Evolutionary conservation across 2,329 filamentous ascomycete species (phyloP).

Genomic region (Fusarium domesticum): DNA sequence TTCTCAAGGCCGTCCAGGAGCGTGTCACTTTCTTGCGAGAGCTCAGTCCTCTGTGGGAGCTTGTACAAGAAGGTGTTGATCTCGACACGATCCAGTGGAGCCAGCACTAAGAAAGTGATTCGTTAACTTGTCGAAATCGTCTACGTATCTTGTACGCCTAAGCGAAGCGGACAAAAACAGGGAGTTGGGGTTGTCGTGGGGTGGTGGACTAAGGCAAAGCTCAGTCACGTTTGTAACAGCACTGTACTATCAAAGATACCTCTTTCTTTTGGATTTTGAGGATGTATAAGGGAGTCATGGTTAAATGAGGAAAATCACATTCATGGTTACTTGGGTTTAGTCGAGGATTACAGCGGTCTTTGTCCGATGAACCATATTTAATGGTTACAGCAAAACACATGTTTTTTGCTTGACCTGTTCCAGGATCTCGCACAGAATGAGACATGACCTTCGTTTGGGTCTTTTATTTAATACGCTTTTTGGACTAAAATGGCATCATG

Average conservation of each 20-base stretch:
- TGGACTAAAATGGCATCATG: slow-evolving; percentile 7
- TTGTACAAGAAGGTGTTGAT: slow-evolving; percentile 95
- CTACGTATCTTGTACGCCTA: too few relatives aligned
- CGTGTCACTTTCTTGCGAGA: slow-evolving; percentile 91
- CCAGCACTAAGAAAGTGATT: slow-evolving; percentile 65
- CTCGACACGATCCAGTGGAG: slow-evolving; percentile 97
- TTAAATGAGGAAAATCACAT: slow-evolving; percentile 14
- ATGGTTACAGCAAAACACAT: slow-evolving; percentile 2
- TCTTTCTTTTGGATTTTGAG: slow-evolving; percentile 29
- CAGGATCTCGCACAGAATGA: slow-evolving; percentile 22
- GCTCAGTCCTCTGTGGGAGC: slow-evolving; percentile 92
- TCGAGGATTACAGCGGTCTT: slow-evolving; percentile 10
- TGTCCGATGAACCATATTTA: slow-evolving; percentile 7
- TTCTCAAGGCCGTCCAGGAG: slow-evolving; percentile 88
- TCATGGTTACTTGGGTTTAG: slow-evolving; percentile 14
- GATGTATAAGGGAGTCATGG: slow-evolving; percentile 25
- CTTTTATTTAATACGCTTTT: slow-evolving; percentile 12
- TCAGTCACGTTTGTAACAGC: slow-evolving; percentile 33
- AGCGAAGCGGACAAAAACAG: too few relatives aligned
- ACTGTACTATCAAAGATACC: slow-evolving; percentile 35
- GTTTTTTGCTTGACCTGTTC: too few relatives aligned
- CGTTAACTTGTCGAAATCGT: slow-evolving; percentile 1
- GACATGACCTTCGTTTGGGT: slow-evolving; percentile 10
- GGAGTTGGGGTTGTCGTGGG: slow-evolving; percentile 11
- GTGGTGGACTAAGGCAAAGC: slow-evolving; percentile 18